Evolutionary conservation across 1,284 basidiomycete species (phyloP), one percentile per base, ranked within the genome.

Genomic region (Thecaphora frezii): DNA sequence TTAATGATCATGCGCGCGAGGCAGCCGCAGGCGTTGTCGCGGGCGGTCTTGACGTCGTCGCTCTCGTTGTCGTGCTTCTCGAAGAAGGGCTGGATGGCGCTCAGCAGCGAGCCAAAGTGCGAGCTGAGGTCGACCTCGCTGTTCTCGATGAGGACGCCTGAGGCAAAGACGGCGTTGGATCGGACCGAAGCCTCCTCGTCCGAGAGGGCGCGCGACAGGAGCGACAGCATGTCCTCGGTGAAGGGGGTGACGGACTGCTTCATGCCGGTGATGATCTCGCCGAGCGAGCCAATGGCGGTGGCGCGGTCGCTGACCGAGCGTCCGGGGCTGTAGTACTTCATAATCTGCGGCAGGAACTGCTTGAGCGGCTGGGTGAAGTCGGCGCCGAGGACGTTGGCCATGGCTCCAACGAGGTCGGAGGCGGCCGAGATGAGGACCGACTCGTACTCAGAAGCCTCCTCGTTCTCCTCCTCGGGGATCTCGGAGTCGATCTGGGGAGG

Each of bases 21-120:
- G 45, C 93, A 91, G 50, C 96, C 96, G 26, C 89, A 86, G 13
- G 96, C 96, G 79, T 99, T 99, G 81, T 99, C 96, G 58, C 89
- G 88, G 19, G 93, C 93, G 72, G 93, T 93, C 65, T 89, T 81
- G 44, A 84, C 84, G 12, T 89, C 80, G 28, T 86, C 82, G 8
- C 87, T 79, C 54, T 87, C 85, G 12, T 86, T 82, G 44, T 59
- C 54, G 16, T 46, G 23, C 46, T 89, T 84, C 46, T 84, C 81
- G 81, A 99, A 98, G 68, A 94, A 84, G 8, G 90, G 89, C 44
- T 86, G 88, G 46, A 98, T 86, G 4, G 88, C 88, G 42, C 82
- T 82, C 47, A 98, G 88, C 49, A 98, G 84, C 63, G 84, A 85
- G 42, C 87, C 79, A 81, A 89, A 97, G 79, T 97, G 93, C 5